Evolutionary conservation across 129 eudicot genomes (phyloP), one percentile per base, ranked within the genome.

Genomic region (Escallonia herrerae): DNA sequence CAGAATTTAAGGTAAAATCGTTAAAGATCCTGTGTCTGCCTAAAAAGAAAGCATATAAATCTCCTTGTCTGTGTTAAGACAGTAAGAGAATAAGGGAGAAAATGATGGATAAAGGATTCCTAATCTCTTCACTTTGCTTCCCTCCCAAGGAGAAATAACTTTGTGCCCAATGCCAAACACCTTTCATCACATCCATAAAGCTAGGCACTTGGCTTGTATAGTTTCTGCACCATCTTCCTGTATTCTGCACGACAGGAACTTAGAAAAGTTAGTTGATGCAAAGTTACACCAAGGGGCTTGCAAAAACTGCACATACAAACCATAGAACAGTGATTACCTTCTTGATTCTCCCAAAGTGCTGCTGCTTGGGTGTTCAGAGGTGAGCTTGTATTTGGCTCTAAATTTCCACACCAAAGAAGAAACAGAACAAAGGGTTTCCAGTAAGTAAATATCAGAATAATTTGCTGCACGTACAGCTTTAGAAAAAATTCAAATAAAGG

Each of bases 281-380:
- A 10, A 64, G 9, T 52, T 3, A n/a, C 40, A 0, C 5, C 22
- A 15, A 43, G 5, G 11, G 4, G 2, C n/a, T n/a, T n/a, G n/a
- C n/a, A n/a, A n/a, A n/a, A n/a, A n/a, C n/a, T n/a, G n/a, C 7
- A 41, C 51, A 55, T 10, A 61, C 5, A 56, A 42, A 41, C n/a
- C 10, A 38, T 41, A 48, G 40, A 41, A 7, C 33, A 41, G 4
- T 43, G n/a, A 3, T 6, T 65, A 90, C 97, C 97, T 93, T 93
- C 89, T 79, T 88, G 98, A 62, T 93, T 82, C 41, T 77, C 67
- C 98, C 98, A 93, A 43, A 93, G 96, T n/a, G 90, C 79, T 7
- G 99, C 99, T 43, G 99, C 96, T 73, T 93, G 99, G 6, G 85
- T 79, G 76, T 93, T 89, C 70, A 93, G 72, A 54, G 96, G 99